These are phyloP conservation scores for Leersia perrieri DNA, from an alignment of 176 grass and related monocot genomes.

Conservation along the genomic window DNA sequence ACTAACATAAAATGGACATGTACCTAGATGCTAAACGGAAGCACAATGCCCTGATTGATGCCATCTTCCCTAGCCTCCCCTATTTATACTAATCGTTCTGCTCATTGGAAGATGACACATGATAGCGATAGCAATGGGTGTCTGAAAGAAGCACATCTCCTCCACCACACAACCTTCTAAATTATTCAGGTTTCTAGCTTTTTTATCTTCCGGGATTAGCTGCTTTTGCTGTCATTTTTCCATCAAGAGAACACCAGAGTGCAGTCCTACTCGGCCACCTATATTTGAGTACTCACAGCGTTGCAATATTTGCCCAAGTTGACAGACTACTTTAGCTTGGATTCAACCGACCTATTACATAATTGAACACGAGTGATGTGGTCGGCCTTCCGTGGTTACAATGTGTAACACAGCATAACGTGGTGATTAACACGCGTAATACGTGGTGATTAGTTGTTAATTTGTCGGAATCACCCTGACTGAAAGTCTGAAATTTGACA, in stretches of 20 bases:
- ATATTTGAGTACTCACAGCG: neutral
- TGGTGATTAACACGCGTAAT: neutral
- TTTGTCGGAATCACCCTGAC: neutral
- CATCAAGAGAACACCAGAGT: slow-evolving; percentile 7
- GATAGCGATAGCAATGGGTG: neutral
- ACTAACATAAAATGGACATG: neutral
- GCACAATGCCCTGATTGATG: slow-evolving; percentile 14
- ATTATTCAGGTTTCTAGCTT: neutral
- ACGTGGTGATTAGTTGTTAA: neutral
- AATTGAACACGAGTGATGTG: neutral
- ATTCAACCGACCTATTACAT: slow-evolving; percentile 9
- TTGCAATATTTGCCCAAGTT: neutral
- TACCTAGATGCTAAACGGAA: slow-evolving; percentile 20
- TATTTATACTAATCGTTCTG: slow-evolving; percentile 38
- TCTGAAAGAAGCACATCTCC: slow-evolving; percentile 2
- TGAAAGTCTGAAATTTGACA: neutral
- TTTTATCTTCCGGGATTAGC: neutral
- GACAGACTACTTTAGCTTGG: neutral
- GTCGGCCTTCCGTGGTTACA: neutral
- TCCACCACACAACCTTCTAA: slow-evolving; percentile 13
- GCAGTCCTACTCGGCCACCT: slow-evolving; percentile 23
- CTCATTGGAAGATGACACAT: slow-evolving; percentile 43
- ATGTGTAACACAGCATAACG: too few species aligned
- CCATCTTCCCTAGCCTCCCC: neutral
- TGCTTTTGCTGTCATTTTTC: slow-evolving; percentile 22